Base-by-base conservation (phyloP, 2,329 filamentous ascomycete genomes). In the Scorias spongiosa region DNA sequence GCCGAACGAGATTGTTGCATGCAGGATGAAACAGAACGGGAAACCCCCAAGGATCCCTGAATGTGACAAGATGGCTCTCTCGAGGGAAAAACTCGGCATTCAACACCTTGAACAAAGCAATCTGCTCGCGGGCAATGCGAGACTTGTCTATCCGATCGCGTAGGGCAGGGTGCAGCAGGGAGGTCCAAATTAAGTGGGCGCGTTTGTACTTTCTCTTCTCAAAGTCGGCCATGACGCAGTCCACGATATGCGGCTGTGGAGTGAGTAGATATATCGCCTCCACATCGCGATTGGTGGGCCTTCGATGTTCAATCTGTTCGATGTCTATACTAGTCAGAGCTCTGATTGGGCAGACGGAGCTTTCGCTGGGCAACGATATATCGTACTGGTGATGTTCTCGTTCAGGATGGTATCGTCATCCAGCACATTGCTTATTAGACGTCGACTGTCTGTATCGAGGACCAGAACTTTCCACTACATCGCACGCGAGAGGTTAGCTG, bases 391-490 rank as follows among this genome's bases (percentile, higher is more conserved):
- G 64, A 98, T 84, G 62, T 94, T 94, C 66, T 87, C 79, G 62
- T 93, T 93, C 66, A 98, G 81, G 53, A 98, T 93, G 58, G 95
- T 86, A 76, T 98, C 89, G 69, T 95, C 84, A 57, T 86, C 89
- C 61, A 89, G 77, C 40, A 85, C 83, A 70, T 89, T 93, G 66
- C 93, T 81, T 55, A 98, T 74, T 55, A 98, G 75, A 63, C 82
- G 88, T 62, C 81, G 80, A 61, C 85, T 88, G 45, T 71, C 73
- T 53, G 84, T 80, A 66, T 98, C 91, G 56, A 95, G 71, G 43
- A 98, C 81, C 54, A 98, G 70, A 53, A 95, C 84, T 76, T 96
- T 98, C 91, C 91, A 98, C 87, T 95, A 53, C 14, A 42, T 4
- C 4, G 36, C 54, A 48, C 52, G 44, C 40, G 42, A 47, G 14